A percentile compares a stretch with the other conserved stretches of the same genome.
Evolutionary conservation across 2,329 filamentous ascomycete genomes (phyloP).

Genomic region (Fusarium sp.): DNA sequence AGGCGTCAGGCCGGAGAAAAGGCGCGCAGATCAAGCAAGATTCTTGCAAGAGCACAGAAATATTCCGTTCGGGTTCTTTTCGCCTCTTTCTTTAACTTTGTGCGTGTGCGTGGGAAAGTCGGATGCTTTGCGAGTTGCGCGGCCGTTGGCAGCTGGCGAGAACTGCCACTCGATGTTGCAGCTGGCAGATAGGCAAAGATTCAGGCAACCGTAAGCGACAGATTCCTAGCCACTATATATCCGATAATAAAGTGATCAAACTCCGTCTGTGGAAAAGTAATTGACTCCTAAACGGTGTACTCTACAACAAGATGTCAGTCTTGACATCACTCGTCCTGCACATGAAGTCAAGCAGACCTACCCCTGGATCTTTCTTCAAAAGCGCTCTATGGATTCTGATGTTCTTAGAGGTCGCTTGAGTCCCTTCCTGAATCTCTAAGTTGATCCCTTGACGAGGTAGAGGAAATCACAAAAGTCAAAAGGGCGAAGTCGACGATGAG

Average conservation of each 20-base stretch:
- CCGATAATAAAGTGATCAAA: background rate
- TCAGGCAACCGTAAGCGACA: background rate
- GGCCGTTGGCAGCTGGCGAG: slow-evolving; percentile 32
- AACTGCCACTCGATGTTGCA: slow-evolving; percentile 15
- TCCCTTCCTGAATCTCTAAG: background rate
- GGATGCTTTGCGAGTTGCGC: background rate
- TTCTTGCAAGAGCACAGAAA: background rate
- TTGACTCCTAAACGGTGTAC: background rate
- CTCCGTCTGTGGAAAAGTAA: background rate
- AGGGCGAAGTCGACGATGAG: background rate
- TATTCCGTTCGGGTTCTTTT: background rate
- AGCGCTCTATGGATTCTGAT: background rate
- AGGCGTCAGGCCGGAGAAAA: background rate
- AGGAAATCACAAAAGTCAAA: background rate
- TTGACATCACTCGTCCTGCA: background rate
- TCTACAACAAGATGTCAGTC: background rate
- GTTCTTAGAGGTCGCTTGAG: background rate
- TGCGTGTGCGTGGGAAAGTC: background rate
- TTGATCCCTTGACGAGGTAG: background rate
- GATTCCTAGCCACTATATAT: background rate
- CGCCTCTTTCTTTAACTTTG: background rate
- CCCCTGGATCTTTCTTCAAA: background rate
- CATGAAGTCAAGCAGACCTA: background rate
- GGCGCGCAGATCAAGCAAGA: background rate
- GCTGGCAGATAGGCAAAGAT: background rate